Conservation (phyloP, 2,329 filamentous ascomycete species). For the Aphanoascus verrucosus region DNA sequence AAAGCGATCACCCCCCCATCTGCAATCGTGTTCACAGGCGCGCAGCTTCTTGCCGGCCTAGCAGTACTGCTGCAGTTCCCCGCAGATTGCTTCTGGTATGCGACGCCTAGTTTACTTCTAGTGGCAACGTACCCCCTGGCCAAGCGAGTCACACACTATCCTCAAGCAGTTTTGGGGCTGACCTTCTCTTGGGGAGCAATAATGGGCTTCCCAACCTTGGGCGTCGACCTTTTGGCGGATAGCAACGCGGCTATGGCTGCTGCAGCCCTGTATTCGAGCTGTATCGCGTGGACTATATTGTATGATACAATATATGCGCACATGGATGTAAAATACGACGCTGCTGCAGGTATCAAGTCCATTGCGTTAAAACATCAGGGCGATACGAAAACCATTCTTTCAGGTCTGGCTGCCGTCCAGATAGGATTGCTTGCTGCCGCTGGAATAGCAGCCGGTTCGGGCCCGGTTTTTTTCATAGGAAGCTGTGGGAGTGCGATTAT, state of each 20-base stretch:
- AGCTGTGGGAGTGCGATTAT: conserved; percentile 47
- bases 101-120: conserved; percentile 34
- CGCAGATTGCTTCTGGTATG: conserved; percentile 35
- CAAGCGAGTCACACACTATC: conserved; percentile 45
- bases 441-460: conserved; percentile 42
- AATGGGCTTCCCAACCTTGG: conserved; percentile 39
- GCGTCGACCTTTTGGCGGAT: conserved; percentile 36
- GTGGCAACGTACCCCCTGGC: conserved; percentile 42
- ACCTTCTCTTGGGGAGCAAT: conserved; percentile 44
- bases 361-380: conserved; percentile 42
- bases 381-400: conserved; percentile 37
- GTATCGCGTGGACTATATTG: conserved; percentile 39
- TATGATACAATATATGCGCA: conserved; percentile 45
- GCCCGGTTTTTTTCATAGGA: conserved; percentile 49
- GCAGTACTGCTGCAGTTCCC: conserved; percentile 37
- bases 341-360: conserved; percentile 41
- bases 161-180: conserved; percentile 42
- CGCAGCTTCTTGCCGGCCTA: conserved; percentile 34
- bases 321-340: conserved; percentile 43
- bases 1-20: conserved; percentile 39
- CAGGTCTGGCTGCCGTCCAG: conserved; percentile 32
- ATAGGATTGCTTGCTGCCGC: conserved; percentile 36
- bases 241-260: conserved; percentile 29
- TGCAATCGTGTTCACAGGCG: conserved; percentile 36
- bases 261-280: conserved; percentile 37